These are phyloP conservation scores for Parafenestella ontariensis DNA, from an alignment of 2,329 filamentous ascomycete species.

Conservation along the genomic window DNA sequence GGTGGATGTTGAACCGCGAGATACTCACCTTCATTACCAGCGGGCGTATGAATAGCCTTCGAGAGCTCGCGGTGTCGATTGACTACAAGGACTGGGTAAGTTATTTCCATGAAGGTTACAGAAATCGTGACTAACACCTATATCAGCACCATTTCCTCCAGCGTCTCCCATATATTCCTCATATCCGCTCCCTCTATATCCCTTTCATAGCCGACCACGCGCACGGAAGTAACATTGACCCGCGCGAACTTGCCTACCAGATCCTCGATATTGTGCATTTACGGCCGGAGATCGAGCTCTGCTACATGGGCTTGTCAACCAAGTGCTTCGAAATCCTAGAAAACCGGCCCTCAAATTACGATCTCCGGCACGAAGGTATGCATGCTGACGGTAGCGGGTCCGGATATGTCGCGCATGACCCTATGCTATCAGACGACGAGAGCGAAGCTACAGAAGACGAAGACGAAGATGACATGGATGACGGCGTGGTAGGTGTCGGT, in stretches of 20 bases:
- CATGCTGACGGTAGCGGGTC: constrained; percentile 30
- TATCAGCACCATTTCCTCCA: constrained; percentile 78
- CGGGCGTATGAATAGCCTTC: constrained; percentile 74
- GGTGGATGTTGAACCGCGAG: constrained; percentile 75
- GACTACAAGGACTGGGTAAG: constrained; percentile 81
- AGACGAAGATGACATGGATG: constrained; percentile 59
- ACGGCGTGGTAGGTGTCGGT: constrained; percentile 59
- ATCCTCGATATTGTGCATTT: constrained; percentile 80
- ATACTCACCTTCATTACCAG: constrained; percentile 77
- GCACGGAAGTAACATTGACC: constrained; percentile 62
- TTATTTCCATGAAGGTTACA: not conserved
- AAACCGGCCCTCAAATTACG: constrained; percentile 57
- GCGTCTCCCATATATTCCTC: constrained; percentile 72
- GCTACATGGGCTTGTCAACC: constrained; percentile 75
- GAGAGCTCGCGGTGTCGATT: constrained; percentile 74
- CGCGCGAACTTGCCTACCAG: constrained; percentile 75
- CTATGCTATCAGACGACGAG: constrained; percentile 46
- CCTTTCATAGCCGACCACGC: constrained; percentile 70
- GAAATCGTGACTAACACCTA: constrained; percentile 11
- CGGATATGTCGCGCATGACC: constrained; percentile 37
- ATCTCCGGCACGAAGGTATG: constrained; percentile 42
- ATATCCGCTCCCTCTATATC: constrained; percentile 74
- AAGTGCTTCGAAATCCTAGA: constrained; percentile 87
- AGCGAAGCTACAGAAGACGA: constrained; percentile 52
- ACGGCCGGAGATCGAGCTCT: constrained; percentile 76